A percentile compares a stretch with the other conserved stretches of the same genome.
Evolutionary conservation across 371 early-diverging fungal genomes (phyloP).

Genomic region (Blastocladiella emersonii): DNA sequence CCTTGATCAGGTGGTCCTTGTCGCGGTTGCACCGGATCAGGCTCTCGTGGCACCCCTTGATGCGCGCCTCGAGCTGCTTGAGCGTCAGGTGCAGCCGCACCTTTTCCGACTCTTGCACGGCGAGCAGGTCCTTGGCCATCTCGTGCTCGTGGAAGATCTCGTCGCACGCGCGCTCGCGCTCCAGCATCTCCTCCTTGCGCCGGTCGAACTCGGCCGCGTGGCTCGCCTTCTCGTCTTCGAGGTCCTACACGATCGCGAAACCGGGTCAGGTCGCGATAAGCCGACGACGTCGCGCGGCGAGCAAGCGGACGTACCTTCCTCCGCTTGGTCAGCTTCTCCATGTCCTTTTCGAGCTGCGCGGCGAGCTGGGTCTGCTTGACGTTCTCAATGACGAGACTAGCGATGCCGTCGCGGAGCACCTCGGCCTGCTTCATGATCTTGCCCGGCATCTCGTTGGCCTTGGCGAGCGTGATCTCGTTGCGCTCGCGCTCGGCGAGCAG

Average conservation of each 20-base stretch:
- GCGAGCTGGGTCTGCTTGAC: conserved; percentile 28
- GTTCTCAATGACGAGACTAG: conserved; percentile 30
- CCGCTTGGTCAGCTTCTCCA: conserved; percentile 26
- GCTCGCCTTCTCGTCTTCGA: conserved; percentile 26
- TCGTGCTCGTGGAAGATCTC: conserved; percentile 40
- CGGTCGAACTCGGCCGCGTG: conserved; percentile 24
- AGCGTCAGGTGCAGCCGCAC: conserved; percentile 22
- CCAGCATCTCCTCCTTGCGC: conserved; percentile 10
- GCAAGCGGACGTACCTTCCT: conserved; percentile 15
- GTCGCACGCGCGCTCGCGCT: conserved; percentile 10
- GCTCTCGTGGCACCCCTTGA: conserved; percentile 32
- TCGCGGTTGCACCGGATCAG: conserved; percentile 30
- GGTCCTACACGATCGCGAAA: conserved; percentile 13
- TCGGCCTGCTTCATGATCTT: conserved; percentile 38
- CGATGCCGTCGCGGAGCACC: conserved; percentile 33
- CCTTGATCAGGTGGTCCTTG: conserved; percentile 20
- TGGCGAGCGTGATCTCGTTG: conserved; percentile 23
- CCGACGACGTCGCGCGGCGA: neutral
- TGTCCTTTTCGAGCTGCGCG: conserved; percentile 31
- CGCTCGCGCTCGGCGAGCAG: conserved; percentile 34
- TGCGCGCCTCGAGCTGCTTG: conserved; percentile 11
- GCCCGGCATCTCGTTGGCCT: conserved; percentile 33
- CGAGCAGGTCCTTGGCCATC: conserved; percentile 32
- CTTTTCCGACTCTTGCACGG: conserved; percentile 27
- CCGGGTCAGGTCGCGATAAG: neutral